These are phyloP conservation scores for Termitomyces titanicus DNA, from an alignment of 768 basidiomycete species.

Conservation along the genomic window DNA sequence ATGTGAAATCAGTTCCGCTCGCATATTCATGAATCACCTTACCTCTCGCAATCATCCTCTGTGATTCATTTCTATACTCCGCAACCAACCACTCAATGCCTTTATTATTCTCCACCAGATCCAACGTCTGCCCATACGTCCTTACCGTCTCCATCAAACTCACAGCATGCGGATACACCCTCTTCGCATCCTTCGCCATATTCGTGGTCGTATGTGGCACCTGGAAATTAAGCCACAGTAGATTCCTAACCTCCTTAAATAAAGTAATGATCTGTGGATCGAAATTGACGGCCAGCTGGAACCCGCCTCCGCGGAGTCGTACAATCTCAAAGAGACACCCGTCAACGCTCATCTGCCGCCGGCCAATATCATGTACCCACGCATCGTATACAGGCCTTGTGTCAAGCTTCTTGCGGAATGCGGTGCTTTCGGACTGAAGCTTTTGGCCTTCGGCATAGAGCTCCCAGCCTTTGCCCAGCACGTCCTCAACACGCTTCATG, in stretches of 20 bases:
- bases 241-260: constrained; percentile 96
- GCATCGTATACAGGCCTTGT: constrained; percentile 93
- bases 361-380: constrained; percentile 93
- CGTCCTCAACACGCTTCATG: constrained; percentile 99
- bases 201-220: constrained; percentile 94
- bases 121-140: constrained; percentile 94
- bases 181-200: constrained; percentile 98
- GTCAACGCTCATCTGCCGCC: constrained; percentile 87
- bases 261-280: constrained; percentile 97
- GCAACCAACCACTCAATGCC: constrained; percentile 94
- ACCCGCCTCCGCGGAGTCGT: constrained; percentile 64
- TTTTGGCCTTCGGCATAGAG: constrained; percentile 99
- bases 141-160: constrained; percentile 98
- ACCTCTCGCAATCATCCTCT: constrained; percentile 92
- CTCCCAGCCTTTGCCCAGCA: constrained; percentile 97
- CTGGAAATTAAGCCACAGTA: constrained; percentile 94
- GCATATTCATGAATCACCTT: constrained; percentile 15
- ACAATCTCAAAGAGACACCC: constrained; percentile 94
- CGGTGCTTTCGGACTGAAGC: constrained; percentile 84
- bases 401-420: constrained; percentile 95
- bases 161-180: constrained; percentile 97
- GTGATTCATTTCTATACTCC: constrained; percentile 89
- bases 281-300: constrained; percentile 93
- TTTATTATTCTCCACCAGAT: constrained; percentile 85
- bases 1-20: neutral